phyloP scores from a whole-genome alignment of 202 grass and related monocot species.

The Elaeis oleifera region DNA sequence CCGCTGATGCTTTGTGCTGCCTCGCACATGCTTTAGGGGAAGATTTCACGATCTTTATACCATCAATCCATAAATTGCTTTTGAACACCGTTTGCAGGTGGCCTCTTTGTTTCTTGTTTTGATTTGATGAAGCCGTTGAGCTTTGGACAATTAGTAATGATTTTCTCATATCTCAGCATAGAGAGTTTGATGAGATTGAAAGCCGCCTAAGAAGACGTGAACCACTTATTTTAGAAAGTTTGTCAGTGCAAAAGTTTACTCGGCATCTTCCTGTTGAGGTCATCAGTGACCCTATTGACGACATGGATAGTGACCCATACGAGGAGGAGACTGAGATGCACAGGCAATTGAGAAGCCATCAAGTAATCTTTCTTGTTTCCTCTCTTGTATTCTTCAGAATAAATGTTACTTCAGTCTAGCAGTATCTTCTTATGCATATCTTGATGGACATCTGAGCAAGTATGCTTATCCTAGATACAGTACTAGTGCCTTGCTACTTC shows the following conservation, averaged over 20 bases:
- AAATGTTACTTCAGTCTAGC: too few relatives aligned
- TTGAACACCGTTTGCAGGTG: constrained; percentile 78
- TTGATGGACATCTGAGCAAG: too few relatives aligned
- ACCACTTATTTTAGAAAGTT: constrained; percentile 52
- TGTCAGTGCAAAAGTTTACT: constrained; percentile 65
- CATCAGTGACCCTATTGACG: constrained; percentile 75
- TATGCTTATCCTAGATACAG: too few relatives aligned
- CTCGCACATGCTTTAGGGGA: constrained; percentile 89
- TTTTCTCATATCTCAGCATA: constrained; percentile 57
- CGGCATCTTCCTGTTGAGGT: constrained; percentile 49
- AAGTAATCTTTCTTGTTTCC: constrained; percentile 37
- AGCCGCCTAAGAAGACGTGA: constrained; percentile 53
- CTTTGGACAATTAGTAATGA: constrained; percentile 18
- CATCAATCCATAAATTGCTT: constrained; percentile 84
- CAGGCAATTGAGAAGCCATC: constrained; percentile 66
- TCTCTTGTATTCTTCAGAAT: too few relatives aligned
- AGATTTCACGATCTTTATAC: constrained; percentile 84
- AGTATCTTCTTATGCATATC: too few relatives aligned
- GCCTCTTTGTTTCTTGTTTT: not conserved
- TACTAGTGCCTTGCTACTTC: too few relatives aligned
- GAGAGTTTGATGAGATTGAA: constrained; percentile 84
- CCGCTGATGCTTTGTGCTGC: constrained; percentile 79
- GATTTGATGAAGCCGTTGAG: constrained; percentile 4
- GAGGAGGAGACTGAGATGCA: constrained; percentile 71
- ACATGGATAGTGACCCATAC: constrained; percentile 59